These are phyloP conservation scores for Ilyonectria destructans DNA, from an alignment of 2,329 filamentous ascomycete genomes.

Conservation along the genomic window DNA sequence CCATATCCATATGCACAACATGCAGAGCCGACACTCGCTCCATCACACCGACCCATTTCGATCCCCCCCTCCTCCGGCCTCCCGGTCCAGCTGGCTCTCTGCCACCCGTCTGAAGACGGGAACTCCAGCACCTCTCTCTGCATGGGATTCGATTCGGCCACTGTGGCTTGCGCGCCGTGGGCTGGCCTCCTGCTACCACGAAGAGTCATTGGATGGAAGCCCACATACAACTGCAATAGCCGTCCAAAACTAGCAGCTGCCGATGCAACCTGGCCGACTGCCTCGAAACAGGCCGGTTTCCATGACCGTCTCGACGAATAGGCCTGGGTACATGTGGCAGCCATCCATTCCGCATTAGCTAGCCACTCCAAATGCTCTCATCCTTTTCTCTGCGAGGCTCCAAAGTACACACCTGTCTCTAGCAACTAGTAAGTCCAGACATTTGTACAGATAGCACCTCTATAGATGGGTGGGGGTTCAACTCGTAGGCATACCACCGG, in stretches of 20 bases:
- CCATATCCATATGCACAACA: conserved; percentile 5
- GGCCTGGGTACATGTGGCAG: not conserved
- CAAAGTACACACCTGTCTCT: not conserved
- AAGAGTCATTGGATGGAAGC: not conserved
- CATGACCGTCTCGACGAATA: not conserved
- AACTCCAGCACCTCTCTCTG: not conserved
- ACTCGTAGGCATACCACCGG: not conserved
- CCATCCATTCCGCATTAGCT: not conserved
- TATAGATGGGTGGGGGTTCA: not conserved
- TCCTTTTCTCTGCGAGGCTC: not conserved
- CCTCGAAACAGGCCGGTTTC: conserved; percentile 10
- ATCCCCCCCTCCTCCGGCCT: not conserved
- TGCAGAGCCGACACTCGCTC: not conserved
- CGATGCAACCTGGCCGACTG: conserved; percentile 9
- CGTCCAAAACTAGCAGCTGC: conserved; percentile 9
- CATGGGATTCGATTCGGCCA: not conserved
- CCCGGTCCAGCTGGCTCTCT: not conserved
- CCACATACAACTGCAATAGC: not conserved
- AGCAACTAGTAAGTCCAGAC: not conserved
- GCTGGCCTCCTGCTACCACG: not conserved
- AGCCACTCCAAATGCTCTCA: no score
- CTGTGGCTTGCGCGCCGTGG: conserved; percentile 24
- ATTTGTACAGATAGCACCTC: not conserved
- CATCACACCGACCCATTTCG: conserved; percentile 2
- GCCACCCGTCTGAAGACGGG: not conserved